Evolutionary conservation across 2,329 filamentous ascomycete genomes (phyloP).

Genomic region (Tolypocladium pustulatum): DNA sequence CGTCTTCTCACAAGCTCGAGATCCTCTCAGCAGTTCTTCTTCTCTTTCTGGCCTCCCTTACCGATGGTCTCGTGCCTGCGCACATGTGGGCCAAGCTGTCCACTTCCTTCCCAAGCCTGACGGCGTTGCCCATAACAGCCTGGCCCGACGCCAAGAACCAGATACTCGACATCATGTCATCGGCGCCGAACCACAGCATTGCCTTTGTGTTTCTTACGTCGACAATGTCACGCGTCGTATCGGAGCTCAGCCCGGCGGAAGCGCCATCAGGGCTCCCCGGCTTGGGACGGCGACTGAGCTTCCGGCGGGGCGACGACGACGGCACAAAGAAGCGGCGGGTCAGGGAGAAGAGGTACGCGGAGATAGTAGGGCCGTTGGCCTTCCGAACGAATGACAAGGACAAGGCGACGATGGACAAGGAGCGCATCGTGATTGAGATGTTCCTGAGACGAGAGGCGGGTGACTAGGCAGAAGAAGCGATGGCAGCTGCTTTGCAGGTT

Average conservation of each 20-base stretch:
- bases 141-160: slow-evolving; percentile 34
- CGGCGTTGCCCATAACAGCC: slow-evolving; percentile 12
- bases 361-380: slow-evolving; percentile 52
- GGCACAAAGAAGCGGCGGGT: slow-evolving; percentile 36
- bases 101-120: slow-evolving; percentile 35
- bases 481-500: background rate
- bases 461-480: slow-evolving; percentile 15
- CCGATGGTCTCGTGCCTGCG: slow-evolving; percentile 67
- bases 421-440: slow-evolving; percentile 56
- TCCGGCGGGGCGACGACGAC: slow-evolving; percentile 25
- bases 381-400: slow-evolving; percentile 49
- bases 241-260: slow-evolving; percentile 33
- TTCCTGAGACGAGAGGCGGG: slow-evolving; percentile 37
- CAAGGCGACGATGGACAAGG: slow-evolving; percentile 51
- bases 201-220: slow-evolving; percentile 80
- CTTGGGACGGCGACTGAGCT: slow-evolving; percentile 35
- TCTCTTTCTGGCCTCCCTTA: slow-evolving; percentile 62
- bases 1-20: slow-evolving; percentile 62
- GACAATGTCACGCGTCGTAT: slow-evolving; percentile 50
- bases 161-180: slow-evolving; percentile 64
- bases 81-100: slow-evolving; percentile 62
- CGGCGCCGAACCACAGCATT: slow-evolving; percentile 70
- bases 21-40: slow-evolving; percentile 61
- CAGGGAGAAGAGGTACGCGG: slow-evolving; percentile 52
- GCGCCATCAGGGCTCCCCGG: slow-evolving; percentile 11